Evolutionary conservation across 306 rosid species (phyloP).

Genomic region (Senna tora): DNA sequence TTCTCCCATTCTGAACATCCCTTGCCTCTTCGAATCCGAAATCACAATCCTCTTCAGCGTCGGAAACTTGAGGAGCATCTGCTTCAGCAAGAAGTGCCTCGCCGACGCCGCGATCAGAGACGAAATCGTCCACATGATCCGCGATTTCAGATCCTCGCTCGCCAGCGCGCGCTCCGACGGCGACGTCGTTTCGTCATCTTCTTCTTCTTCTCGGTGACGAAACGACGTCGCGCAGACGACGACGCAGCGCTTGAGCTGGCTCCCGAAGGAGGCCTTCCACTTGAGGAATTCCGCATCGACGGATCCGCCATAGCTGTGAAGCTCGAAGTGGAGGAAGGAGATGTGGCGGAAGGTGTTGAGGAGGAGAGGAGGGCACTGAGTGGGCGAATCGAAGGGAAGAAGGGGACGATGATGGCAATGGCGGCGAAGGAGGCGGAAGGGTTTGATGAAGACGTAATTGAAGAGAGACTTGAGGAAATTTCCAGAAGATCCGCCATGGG

Average conservation of each 20-base stretch:
- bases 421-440: neutral
- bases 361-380: neutral
- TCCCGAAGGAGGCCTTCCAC: conserved; percentile 51
- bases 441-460: neutral
- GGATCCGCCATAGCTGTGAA: neutral
- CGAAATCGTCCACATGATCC: conserved; percentile 27
- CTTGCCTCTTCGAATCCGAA: conserved; percentile 41
- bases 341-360: neutral
- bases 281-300: conserved; percentile 7
- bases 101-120: conserved; percentile 50
- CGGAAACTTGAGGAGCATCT: conserved; percentile 35
- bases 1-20: conserved; percentile 38
- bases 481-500: neutral
- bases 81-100: conserved; percentile 48
- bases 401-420: neutral
- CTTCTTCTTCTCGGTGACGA: neutral
- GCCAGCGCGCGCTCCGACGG: neutral
- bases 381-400: neutral
- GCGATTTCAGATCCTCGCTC: conserved; percentile 4
- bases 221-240: conserved; percentile 45
- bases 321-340: conserved; percentile 3
- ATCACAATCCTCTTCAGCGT: conserved; percentile 34
- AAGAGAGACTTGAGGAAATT: neutral
- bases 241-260: conserved; percentile 39
- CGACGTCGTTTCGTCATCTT: neutral